Conservation (phyloP, 768 basidiomycete genomes). For the Mycena metata region DNA sequence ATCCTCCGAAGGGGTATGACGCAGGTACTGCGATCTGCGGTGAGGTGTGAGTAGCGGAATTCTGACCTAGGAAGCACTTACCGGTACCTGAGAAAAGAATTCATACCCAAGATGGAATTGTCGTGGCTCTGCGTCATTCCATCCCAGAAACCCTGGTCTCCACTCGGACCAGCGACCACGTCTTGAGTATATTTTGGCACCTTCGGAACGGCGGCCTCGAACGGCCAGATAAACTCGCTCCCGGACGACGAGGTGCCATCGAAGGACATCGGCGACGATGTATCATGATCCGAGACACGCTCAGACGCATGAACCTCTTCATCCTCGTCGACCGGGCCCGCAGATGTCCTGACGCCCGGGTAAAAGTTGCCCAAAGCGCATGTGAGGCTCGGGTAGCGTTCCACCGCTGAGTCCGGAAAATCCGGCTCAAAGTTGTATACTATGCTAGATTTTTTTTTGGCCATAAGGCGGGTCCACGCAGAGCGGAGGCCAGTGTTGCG, state of each 20-base stretch:
- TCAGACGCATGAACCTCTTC: neutral
- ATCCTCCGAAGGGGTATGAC: too few relatives aligned
- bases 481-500: too few relatives aligned
- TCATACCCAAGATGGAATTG: slow-evolving; percentile 4
- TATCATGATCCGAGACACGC: neutral
- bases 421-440: slow-evolving; percentile 4
- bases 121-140: neutral
- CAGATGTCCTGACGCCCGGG: neutral
- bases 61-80: neutral
- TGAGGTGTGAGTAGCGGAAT: neutral
- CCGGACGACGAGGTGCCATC: neutral
- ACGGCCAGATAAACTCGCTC: neutral
- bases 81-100: slow-evolving; percentile 2
- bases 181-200: too few relatives aligned
- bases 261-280: neutral
- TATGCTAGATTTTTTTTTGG: neutral
- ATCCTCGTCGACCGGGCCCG: neutral
- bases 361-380: slow-evolving; percentile 20
- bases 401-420: slow-evolving; percentile 2
- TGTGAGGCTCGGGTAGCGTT: slow-evolving; percentile 23
- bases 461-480: neutral
- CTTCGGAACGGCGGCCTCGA: neutral
- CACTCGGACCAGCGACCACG: too few relatives aligned
- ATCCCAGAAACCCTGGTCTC: neutral
- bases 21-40: neutral